A percentile compares a stretch with the other conserved stretches of the same genome.
phyloP scores from a whole-genome alignment of 768 basidiomycete genomes.

The Lactarius indigo region DNA sequence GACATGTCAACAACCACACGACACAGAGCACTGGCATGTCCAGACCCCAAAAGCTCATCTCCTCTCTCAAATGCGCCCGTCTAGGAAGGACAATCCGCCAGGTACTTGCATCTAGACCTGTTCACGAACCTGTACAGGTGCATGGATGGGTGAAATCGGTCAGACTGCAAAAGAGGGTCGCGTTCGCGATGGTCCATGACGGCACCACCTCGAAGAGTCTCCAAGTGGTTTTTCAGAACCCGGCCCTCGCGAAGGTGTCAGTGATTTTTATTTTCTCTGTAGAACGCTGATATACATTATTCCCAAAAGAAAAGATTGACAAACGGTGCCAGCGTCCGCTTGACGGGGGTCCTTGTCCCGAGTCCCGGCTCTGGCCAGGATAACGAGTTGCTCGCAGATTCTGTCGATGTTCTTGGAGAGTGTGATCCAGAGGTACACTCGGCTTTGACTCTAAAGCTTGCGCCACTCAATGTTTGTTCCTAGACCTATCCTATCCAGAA shows the following conservation, averaged over 20 bases:
- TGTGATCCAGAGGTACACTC: conserved; percentile 53
- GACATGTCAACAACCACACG: background rate
- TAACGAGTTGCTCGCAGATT: conserved; percentile 49
- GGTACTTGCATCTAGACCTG: conserved; percentile 16
- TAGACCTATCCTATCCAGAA: conserved; percentile 93
- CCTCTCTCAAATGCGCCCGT: conserved; percentile 7
- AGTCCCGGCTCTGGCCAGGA: conserved; percentile 51
- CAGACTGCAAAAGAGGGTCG: conserved; percentile 81
- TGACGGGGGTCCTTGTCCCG: conserved; percentile 44
- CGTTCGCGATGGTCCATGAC: conserved; percentile 80
- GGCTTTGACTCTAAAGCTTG: background rate
- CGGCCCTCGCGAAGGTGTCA: conserved; percentile 33
- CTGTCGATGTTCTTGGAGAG: conserved; percentile 48
- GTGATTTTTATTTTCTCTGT: conserved; percentile 18
- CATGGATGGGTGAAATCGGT: conserved; percentile 87
- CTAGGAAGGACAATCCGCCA: conserved; percentile 26
- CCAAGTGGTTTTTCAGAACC: conserved; percentile 71
- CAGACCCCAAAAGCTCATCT: background rate
- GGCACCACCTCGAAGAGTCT: conserved; percentile 68
- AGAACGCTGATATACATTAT: background rate
- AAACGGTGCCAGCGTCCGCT: conserved; percentile 52
- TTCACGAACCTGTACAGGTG: conserved; percentile 35
- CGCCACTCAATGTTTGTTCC: conserved; percentile 21
- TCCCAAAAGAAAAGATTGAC: conserved; percentile 38
- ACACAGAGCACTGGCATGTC: background rate